Base-by-base conservation (phyloP, 768 basidiomycete genomes). In the Phallus indusiatus region DNA sequence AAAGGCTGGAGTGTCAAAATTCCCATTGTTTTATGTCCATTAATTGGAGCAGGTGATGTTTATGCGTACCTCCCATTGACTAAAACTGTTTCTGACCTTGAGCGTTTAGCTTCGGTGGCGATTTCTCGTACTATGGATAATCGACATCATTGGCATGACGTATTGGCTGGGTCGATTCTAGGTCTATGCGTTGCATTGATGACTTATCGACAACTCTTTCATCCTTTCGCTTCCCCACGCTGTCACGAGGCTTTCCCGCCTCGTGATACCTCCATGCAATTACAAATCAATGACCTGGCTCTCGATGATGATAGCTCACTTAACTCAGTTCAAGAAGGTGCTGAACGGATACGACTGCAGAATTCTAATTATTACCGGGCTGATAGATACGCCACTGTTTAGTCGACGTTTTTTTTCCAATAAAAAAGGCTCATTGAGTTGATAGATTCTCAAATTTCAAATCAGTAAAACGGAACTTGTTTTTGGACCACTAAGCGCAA, bases 111-210 rank as follows among this genome's bases (percentile, higher is more conserved):
- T 11, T 73, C 91, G 4, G 85, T 91, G 9, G 89, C 89, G 2
- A 83, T 94, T 55, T 88, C 86, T 6, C 83, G 94, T 18, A 94
- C 90, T 1, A 94, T 94, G 88, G 94, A 95, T 71, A 86, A 87
- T 64, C 81, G 93, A 59, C 92, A 88, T 70, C 92, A 95, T 69
- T 94, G 90, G 88, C 84, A 91, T 5, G 95, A 99, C 64, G 88
- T 96, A 47, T 67, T 91, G 9, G 82, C 88, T 1, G 94, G 94
- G 5, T 79, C 84, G 2, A 55, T 86, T 28, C 75, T 97, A 8
- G 95, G 94, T 12, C 74, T 88, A 17, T 67, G 78, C 49, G 73
- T 89, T 59, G 76, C 90, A 17, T 87, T 81, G 72, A 86, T 92
- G 64, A 70, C 81, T 16, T 94, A 94, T 71, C 82, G 88, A 47